phyloP scores from a whole-genome alignment of 2,329 filamentous ascomycete genomes.

The Leptographium wingfieldii region DNA sequence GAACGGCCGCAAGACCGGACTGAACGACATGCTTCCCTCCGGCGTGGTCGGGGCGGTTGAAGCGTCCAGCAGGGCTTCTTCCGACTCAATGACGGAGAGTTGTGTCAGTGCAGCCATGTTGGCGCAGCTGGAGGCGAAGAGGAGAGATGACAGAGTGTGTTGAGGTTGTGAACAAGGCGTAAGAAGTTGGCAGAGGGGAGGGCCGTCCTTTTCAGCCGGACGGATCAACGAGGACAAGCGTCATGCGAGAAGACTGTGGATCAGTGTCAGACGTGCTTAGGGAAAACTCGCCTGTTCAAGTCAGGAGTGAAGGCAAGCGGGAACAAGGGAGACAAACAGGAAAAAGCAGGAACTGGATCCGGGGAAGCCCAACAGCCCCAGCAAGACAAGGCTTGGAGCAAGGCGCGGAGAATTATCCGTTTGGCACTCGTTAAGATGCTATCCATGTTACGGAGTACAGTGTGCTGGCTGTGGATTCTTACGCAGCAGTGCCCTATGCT shows the following conservation, averaged over 20 bases:
- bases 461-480: too few relatives aligned
- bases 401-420: neutral
- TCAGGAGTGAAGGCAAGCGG: neutral
- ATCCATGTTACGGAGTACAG: too few relatives aligned
- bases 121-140: neutral
- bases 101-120: neutral
- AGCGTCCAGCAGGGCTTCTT: conserved; percentile 18
- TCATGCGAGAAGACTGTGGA: too few relatives aligned
- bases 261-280: too few relatives aligned
- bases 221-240: too few relatives aligned
- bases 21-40: conserved; percentile 28
- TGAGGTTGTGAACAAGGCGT: neutral
- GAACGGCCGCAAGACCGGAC: conserved; percentile 24
- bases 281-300: neutral
- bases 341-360: neutral
- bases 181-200: too few relatives aligned
- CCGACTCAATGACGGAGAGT: conserved; percentile 10
- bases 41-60: conserved; percentile 34
- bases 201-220: too few relatives aligned
- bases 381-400: neutral
- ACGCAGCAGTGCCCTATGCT: neutral
- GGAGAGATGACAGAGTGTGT: neutral
- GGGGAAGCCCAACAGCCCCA: neutral
- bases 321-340: neutral
- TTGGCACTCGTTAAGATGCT: too few relatives aligned